Evolutionary conservation across 176 grass and related monocot species (phyloP).

Genomic region (Carex scoparia): DNA sequence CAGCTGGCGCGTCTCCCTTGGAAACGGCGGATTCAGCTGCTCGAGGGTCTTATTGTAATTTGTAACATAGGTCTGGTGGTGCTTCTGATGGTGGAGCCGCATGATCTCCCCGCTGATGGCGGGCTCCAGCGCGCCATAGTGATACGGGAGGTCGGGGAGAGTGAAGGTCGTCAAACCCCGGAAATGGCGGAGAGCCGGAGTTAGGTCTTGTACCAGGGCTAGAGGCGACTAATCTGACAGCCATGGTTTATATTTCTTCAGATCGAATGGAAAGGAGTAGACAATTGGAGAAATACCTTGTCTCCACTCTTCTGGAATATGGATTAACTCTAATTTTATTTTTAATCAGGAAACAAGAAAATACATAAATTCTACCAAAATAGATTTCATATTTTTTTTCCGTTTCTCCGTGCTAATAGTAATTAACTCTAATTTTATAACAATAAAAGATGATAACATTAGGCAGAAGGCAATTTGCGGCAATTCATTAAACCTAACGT

Average conservation of each 20-base stretch:
- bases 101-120: conserved; percentile 92
- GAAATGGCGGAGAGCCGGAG: conserved; percentile 7
- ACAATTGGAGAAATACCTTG: background rate
- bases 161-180: conserved; percentile 38
- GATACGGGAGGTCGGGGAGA: conserved; percentile 84
- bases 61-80: conserved; percentile 91
- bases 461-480: no score
- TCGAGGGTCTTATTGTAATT: conserved; percentile 99
- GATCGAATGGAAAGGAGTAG: background rate
- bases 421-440: no score
- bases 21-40: conserved; percentile 70
- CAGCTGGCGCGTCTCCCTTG: conserved; percentile 56
- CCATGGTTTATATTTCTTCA: conserved; percentile 37
- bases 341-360: no score
- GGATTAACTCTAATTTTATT: no score
- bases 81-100: conserved; percentile 93
- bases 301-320: background rate
- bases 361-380: no score
- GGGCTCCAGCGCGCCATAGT: conserved; percentile 86
- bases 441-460: no score
- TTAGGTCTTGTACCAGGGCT: conserved; percentile 33
- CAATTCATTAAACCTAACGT: no score
- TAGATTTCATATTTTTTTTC: no score
- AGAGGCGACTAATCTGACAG: conserved; percentile 48
- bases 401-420: no score